Evolutionary conservation across 805 yeast species (phyloP), one percentile per base, ranked within the genome.

Genomic region (Starmera dryadoides): DNA sequence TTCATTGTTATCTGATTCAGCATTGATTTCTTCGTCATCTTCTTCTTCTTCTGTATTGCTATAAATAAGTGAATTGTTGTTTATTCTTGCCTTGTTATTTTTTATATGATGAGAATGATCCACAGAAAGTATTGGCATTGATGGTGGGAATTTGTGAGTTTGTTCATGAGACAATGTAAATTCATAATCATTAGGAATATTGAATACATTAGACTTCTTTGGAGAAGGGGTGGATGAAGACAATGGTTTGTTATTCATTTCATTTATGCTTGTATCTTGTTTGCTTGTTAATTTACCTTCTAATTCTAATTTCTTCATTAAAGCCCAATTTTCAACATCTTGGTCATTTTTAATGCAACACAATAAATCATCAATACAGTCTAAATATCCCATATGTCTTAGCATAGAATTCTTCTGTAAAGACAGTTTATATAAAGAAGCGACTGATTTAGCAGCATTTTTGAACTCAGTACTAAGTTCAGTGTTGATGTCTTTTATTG

Each of bases 391-490:
- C 41, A 69, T 70, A 37, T 72, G 68, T 37, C 66, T 68, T 9
- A 72, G 52, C 20, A 77, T 48, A 5, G 71, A 56, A 18, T 62
- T 67, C 34, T 74, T 68, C 36, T 69, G 67, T 39, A 73, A 71
- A 14, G 84, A 72, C 9, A 78, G 53, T 36, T 84, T 62, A 49
- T 81, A 81, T 11, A 81, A 63, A 4, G 80, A 69, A 8, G 87
- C 83, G 21, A 81, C 84, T 6, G 84, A 71, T 40, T 79, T 73
- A 21, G 88, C 88, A 6, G 88, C 88, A 40, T 68, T 69, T 55
- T 77, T 80, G 60, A 81, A 82, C 52, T 80, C 82, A n/a, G 63
- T 59, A 0, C 78, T 66, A n/a, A 81, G 60, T 29, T 79, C 81
- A 19, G 58, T 56, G 43, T 71, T 73, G 32, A 77, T 59, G 30